Evolutionary conservation across 2,329 filamentous ascomycete species (phyloP), one percentile per base, ranked within the genome.

Genomic region (Clathrospora elynae): DNA sequence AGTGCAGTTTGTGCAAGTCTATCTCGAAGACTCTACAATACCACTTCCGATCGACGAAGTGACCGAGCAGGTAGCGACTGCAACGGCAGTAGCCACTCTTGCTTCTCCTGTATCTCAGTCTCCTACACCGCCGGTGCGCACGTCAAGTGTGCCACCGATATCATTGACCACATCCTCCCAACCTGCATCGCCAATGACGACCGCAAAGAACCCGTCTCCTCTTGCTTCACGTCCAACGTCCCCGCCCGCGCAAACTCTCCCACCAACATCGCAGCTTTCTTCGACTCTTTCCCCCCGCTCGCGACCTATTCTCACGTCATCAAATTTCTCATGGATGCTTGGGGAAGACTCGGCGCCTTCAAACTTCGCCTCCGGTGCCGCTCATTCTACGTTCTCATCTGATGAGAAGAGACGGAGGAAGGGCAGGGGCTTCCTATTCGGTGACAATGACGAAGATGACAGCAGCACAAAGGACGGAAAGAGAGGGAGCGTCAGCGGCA

Each of bases 251-350:
- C 35, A 35, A 17, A 6, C 45, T 8, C 41, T 47, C 13, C 25
- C 53, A 22, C 33, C 46, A 10, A 41, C 46, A 31, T 44, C 53
- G 5, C 41, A 55, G 18, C 39, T 49, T n/a, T 41, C 54, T 7
- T 47, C 53, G 3, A 55, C 71, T 66, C 51, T 68, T 12, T 61
- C 59, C 6, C 59, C 30, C 71, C 79, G 59, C n/a, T 53, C 82
- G 13, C 78, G 85, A 14, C 86, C 85, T 3, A 82, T 78, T 0
- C 75, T 90, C 22, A 85, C 85, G 1, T 85, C 88, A 53, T 89
- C 87, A 6, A 86, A 84, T 3, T 90, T 89, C 66, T 84, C 86
- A 1, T 90, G 85, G 85, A 90, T 90, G 86, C 75, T 90, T 4
- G 67, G 66, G 11, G 62, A 68, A 24, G 68, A 68, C n/a, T 62